Conservation (phyloP, 805 yeast species). For the Myxozyma sirexii region DNA sequence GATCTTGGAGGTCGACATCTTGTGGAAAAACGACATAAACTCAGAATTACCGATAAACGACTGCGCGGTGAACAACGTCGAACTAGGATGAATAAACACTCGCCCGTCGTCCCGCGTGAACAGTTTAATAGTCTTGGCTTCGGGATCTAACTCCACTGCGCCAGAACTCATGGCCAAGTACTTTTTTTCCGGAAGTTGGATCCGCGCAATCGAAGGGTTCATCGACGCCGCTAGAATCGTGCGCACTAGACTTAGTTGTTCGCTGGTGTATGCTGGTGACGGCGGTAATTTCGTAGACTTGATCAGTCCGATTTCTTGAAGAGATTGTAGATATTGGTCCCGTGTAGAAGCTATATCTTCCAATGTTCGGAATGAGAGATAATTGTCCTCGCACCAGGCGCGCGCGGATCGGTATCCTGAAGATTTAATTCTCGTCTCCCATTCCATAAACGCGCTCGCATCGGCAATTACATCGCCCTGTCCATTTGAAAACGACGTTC, state of each 20-base stretch:
- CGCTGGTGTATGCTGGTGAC: slow-evolving; percentile 3
- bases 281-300: slow-evolving; percentile 60
- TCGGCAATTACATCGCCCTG: slow-evolving; percentile 78
- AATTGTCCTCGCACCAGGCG: slow-evolving; percentile 58
- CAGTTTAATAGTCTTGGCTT: slow-evolving; percentile 67
- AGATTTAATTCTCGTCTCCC: slow-evolving; percentile 41
- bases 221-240: slow-evolving; percentile 78
- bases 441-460: slow-evolving; percentile 60
- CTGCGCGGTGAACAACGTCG: slow-evolving; percentile 63
- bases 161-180: slow-evolving; percentile 72
- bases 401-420: slow-evolving; percentile 29
- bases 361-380: slow-evolving; percentile 63
- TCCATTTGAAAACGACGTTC: slow-evolving; percentile 44
- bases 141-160: slow-evolving; percentile 83
- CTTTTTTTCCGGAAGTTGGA: slow-evolving; percentile 80
- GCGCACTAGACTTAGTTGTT: slow-evolving; percentile 51
- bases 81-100: slow-evolving; percentile 86
- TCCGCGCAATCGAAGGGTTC: slow-evolving; percentile 80
- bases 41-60: slow-evolving; percentile 42
- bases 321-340: slow-evolving; percentile 66
- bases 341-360: slow-evolving; percentile 73
- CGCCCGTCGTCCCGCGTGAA: slow-evolving; percentile 63
- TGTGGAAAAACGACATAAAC: slow-evolving; percentile 66
- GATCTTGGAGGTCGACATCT: slow-evolving; percentile 62
- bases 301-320: slow-evolving; percentile 77